Base-by-base conservation (phyloP, 768 basidiomycete genomes). In the Thelephora aurantiotincta region DNA sequence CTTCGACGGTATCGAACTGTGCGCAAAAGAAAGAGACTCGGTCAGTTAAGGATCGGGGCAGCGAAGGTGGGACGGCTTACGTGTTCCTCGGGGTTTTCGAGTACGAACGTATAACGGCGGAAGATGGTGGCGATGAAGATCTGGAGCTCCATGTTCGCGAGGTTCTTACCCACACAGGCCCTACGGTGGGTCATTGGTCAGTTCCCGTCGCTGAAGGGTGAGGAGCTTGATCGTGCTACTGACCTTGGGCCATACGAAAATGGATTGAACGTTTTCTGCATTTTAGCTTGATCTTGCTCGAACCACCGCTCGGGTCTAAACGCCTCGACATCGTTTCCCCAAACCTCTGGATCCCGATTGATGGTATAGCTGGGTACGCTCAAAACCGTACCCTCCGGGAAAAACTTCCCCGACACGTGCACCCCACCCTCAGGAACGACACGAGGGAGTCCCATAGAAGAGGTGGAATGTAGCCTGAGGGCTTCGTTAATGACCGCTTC, bases 271-370 rank as follows among this genome's bases (percentile, higher is more conserved):
- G 80, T 72, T 60, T 73, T 78, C 55, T 82, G 75, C 11, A 84
- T 75, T 23, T 62, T 63, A 14, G 68, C 70, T 51, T 72, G 62
- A 57, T 85, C 77, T 41, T 70, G 64, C 56, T 87, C 86, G 52
- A 90, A 77, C 86, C 86, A 94, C 23, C 91, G 69, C 56, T 93
- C 90, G 0, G 89, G 90, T 33, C 86, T 65, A 67, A 73, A 93
- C 5, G 54, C 72, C 35, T 84, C 80, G 22, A 73, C 68, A 57
- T 93, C 89, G 5, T 74, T 70, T 5, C 91, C 91, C 91, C 91
- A 93, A 1, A 81, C 70, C 1, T 51, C 55, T 36, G 61, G 56
- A 57, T 88, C 75, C 22, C 87, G 79, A 59, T 94, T 89, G 45
- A 92, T 82, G 2, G 86, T 77, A 62, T 80, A 92, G 43, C 77